Evolutionary conservation across 345 rosid genomes (phyloP).

Genomic region (Murraya paniculata): DNA sequence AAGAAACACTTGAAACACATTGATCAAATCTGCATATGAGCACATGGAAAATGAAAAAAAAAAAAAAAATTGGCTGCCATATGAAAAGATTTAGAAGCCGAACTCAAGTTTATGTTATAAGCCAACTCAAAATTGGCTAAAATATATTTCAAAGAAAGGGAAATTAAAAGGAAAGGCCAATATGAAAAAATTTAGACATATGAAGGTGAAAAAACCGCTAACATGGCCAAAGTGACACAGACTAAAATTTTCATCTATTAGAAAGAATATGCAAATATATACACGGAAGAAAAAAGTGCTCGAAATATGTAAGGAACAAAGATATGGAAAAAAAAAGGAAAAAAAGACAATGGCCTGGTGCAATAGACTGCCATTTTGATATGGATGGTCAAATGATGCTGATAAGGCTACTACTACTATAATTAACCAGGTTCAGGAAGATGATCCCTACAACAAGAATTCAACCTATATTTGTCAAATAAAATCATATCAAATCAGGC

Average conservation of each 20-base stretch:
- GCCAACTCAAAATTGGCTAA: no score
- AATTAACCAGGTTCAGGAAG: background rate
- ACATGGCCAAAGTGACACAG: background rate
- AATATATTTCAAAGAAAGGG: no score
- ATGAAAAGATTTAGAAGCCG: no score
- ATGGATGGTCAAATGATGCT: background rate
- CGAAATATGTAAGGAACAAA: background rate
- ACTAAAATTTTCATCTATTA: slow-evolving; percentile 4
- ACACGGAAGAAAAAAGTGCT: background rate
- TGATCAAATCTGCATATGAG: no score
- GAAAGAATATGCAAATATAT: slow-evolving; percentile 12
- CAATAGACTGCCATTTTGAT: background rate
- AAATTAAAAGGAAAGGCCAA: no score
- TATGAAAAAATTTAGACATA: no score
- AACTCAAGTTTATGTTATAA: no score
- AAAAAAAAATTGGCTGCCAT: no score
- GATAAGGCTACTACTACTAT: background rate
- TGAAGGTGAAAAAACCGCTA: background rate
- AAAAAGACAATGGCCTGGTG: background rate
- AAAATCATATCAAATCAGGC: background rate
- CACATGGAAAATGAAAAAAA: no score
- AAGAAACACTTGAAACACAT: no score
- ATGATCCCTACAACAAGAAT: background rate
- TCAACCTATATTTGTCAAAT: slow-evolving; percentile 1
- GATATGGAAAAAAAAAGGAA: no score